phyloP scores from a whole-genome alignment of 257 asterid species.

The Nyctanthes arbortristis region DNA sequence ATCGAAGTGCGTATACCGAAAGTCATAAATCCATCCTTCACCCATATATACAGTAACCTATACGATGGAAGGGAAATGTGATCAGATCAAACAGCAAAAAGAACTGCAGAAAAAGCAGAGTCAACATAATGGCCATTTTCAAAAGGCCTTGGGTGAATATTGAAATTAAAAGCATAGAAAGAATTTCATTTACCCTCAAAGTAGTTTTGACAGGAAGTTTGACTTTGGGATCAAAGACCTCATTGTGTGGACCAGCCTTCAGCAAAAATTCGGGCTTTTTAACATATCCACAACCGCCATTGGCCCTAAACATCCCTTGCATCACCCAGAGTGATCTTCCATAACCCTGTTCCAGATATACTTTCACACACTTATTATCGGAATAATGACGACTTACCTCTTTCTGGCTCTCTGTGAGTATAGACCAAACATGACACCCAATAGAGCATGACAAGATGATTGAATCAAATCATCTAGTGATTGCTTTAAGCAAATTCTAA shows the following conservation, averaged over 20 bases:
- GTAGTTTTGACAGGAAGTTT: slow-evolving; percentile 61
- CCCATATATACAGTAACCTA: slow-evolving; percentile 93
- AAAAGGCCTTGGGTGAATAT: not conserved
- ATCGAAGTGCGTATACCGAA: slow-evolving; percentile 73
- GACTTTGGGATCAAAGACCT: slow-evolving; percentile 64
- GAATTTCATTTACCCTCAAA: slow-evolving; percentile 55
- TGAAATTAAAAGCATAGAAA: not conserved
- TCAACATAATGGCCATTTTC: not conserved
- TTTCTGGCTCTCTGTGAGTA: no score
- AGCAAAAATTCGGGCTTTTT: slow-evolving; percentile 75
- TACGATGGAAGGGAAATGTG: slow-evolving; percentile 20
- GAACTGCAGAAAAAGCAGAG: slow-evolving; percentile 8
- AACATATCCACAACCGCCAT: slow-evolving; percentile 92
- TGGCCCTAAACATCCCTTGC: slow-evolving; percentile 94
- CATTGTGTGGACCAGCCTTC: slow-evolving; percentile 45
- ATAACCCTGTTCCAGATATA: slow-evolving; percentile 60
- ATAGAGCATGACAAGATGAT: not conserved
- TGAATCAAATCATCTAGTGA: not conserved
- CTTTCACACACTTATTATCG: not conserved
- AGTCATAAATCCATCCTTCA: slow-evolving; percentile 90
- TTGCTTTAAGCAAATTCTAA: not conserved
- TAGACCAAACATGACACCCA: slow-evolving; percentile 18
- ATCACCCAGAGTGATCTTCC: slow-evolving; percentile 94
- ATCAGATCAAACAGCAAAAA: slow-evolving; percentile 4
- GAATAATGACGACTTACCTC: not conserved